These are phyloP conservation scores for Penicillium polonicum DNA, from an alignment of 2,329 filamentous ascomycete species.

Conservation along the genomic window DNA sequence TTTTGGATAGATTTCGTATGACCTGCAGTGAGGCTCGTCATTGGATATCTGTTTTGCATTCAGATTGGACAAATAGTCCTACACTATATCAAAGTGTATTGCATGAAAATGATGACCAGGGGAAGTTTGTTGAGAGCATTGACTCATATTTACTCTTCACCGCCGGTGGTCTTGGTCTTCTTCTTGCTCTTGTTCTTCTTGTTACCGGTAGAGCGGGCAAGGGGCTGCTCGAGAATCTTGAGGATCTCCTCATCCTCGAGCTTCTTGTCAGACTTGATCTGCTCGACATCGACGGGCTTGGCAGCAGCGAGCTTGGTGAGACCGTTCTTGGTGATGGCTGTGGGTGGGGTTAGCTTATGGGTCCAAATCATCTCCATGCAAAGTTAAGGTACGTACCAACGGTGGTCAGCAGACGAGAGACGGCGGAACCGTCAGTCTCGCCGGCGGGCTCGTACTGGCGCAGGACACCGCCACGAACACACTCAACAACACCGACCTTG, in stretches of 20 bases:
- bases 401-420: slow-evolving; percentile 85
- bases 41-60: slow-evolving; percentile 29
- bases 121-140: slow-evolving; percentile 19
- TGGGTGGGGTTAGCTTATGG: slow-evolving; percentile 24
- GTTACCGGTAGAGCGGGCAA: slow-evolving; percentile 60
- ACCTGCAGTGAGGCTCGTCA: slow-evolving; percentile 17
- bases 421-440: slow-evolving; percentile 83
- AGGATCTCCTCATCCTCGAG: slow-evolving; percentile 94
- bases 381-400: slow-evolving; percentile 66
- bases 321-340: slow-evolving; percentile 97
- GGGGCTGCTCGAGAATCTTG: slow-evolving; percentile 86
- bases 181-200: slow-evolving; percentile 93
- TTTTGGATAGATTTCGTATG: slow-evolving; percentile 19
- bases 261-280: slow-evolving; percentile 95
- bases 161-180: slow-evolving; percentile 58
- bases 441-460: slow-evolving; percentile 95
- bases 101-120: slow-evolving; percentile 19
- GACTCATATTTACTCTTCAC: slow-evolving; percentile 47
- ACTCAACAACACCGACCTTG: slow-evolving; percentile 94
- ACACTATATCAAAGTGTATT: slow-evolving; percentile 20
- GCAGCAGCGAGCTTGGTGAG: slow-evolving; percentile 80
- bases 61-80: slow-evolving; percentile 14
- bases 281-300: slow-evolving; percentile 70
- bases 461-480: slow-evolving; percentile 87
- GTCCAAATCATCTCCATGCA: neutral